A percentile compares a stretch with the other conserved stretches of the same genome.
Evolutionary conservation across 768 basidiomycete species (phyloP).

Genomic region (Tricholoma saponaceum): DNA sequence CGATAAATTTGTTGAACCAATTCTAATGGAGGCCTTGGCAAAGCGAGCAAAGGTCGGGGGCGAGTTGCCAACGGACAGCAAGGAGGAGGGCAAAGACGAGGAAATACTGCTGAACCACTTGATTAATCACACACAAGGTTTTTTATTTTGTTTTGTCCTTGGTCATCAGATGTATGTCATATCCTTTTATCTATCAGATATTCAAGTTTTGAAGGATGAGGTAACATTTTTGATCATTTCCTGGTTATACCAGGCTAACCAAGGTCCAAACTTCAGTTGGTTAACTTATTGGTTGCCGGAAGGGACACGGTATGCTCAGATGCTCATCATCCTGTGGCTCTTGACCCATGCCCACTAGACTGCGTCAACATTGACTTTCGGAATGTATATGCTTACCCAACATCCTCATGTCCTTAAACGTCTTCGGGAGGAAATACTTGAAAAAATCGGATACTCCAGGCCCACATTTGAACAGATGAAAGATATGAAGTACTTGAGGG

Average conservation of each 20-base stretch:
- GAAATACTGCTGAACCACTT: slow-evolving; percentile 48
- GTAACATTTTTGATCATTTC: not conserved
- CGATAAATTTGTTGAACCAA: slow-evolving; percentile 48
- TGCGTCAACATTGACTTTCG: slow-evolving; percentile 48
- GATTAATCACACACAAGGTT: slow-evolving; percentile 51
- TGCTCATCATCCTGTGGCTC: not conserved
- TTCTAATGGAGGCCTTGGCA: slow-evolving; percentile 43
- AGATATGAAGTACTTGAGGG: slow-evolving; percentile 52
- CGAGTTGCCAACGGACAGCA: not conserved
- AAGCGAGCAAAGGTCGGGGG: slow-evolving; percentile 13
- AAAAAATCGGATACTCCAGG: slow-evolving; percentile 36
- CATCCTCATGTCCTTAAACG: slow-evolving; percentile 43
- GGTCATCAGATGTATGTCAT: not conserved
- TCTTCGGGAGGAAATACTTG: slow-evolving; percentile 48
- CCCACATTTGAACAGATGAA: slow-evolving; percentile 57
- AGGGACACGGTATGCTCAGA: slow-evolving; percentile 34
- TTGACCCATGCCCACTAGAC: slow-evolving; percentile 26
- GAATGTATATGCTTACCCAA: slow-evolving; percentile 50
- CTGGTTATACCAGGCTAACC: not conserved
- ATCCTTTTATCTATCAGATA: slow-evolving; percentile 5
- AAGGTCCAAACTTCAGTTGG: slow-evolving; percentile 7
- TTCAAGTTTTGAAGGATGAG: slow-evolving; percentile 19
- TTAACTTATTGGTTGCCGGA: slow-evolving; percentile 41
- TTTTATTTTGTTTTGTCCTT: not conserved
- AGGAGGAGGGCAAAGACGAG: slow-evolving; percentile 15